phyloP scores from a whole-genome alignment of 2,329 filamentous ascomycete genomes.

The Ascochyta clinopodiicola region DNA sequence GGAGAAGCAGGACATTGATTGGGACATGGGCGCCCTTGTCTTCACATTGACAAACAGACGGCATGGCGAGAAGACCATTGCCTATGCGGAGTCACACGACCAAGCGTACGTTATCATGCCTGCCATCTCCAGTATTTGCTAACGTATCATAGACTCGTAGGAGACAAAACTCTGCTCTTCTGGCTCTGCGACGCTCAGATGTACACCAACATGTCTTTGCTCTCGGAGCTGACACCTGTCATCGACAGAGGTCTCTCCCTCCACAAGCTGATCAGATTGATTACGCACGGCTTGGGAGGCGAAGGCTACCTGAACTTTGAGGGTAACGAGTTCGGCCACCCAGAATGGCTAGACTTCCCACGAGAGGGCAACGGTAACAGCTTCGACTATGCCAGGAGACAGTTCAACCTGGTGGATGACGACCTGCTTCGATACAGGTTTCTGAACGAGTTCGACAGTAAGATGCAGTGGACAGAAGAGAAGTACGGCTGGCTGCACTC shows the following conservation, averaged over 20 bases:
- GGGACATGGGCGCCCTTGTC: slow-evolving; percentile 85
- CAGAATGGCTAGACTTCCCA: slow-evolving; percentile 98
- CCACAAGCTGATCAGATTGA: slow-evolving; percentile 96
- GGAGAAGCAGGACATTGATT: slow-evolving; percentile 86
- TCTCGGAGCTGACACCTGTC: slow-evolving; percentile 82
- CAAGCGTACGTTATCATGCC: slow-evolving; percentile 75
- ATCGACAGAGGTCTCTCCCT: slow-evolving; percentile 91
- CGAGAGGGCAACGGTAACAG: slow-evolving; percentile 91
- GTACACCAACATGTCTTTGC: slow-evolving; percentile 94
- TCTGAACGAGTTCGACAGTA: slow-evolving; percentile 90
- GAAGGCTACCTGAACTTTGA: slow-evolving; percentile 99
- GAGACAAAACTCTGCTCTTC: slow-evolving; percentile 97
- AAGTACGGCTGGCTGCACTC: slow-evolving; percentile 91
- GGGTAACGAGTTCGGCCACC: slow-evolving; percentile 98
- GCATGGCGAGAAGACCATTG: slow-evolving; percentile 97
- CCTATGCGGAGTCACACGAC: slow-evolving; percentile 96
- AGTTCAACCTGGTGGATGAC: slow-evolving; percentile 92
- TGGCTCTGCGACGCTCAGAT: slow-evolving; percentile 96
- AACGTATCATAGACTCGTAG: slow-evolving; percentile 71
- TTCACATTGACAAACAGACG: slow-evolving; percentile 91
- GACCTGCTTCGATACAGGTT: slow-evolving; percentile 83
- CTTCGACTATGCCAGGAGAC: slow-evolving; percentile 91
- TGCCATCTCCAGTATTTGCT: neutral
- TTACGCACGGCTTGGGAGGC: slow-evolving; percentile 89
- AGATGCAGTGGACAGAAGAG: slow-evolving; percentile 86